A percentile compares a stretch with the other conserved stretches of the same genome.
Conservation (phyloP, 1,284 basidiomycete genomes). For the Gomphus sp. region DNA sequence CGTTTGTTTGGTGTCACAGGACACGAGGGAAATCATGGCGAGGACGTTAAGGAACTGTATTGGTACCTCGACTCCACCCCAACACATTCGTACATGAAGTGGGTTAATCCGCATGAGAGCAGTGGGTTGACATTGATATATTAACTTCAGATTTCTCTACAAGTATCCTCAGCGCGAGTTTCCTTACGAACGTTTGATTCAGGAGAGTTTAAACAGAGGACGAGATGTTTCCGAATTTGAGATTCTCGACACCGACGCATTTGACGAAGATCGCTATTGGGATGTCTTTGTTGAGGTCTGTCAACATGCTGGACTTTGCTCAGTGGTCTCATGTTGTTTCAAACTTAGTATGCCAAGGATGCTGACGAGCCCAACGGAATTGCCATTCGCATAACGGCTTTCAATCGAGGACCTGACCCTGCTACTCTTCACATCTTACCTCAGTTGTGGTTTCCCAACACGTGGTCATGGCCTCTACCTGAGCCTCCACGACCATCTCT, state of each 20-base stretch:
- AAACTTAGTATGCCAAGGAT: constrained; percentile 87
- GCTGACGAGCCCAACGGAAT: constrained; percentile 83
- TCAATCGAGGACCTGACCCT: constrained; percentile 93
- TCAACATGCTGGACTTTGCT: constrained; percentile 11
- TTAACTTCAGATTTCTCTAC: constrained; percentile 60
- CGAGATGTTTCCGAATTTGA: constrained; percentile 90
- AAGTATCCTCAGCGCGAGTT: constrained; percentile 92
- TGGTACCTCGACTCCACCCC: constrained; percentile 98
- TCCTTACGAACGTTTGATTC: constrained; percentile 90
- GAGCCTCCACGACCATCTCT: constrained; percentile 73
- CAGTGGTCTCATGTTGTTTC: constrained; percentile 9
- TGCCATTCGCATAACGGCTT: constrained; percentile 90
- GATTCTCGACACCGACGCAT: constrained; percentile 85
- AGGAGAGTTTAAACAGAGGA: constrained; percentile 75
- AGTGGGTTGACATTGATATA: background rate
- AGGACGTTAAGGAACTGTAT: constrained; percentile 98
- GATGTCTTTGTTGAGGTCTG: constrained; percentile 89
- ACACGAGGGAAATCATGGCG: constrained; percentile 96
- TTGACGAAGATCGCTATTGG: constrained; percentile 95
- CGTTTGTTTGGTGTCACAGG: constrained; percentile 92
- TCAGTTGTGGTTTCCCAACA: constrained; percentile 95
- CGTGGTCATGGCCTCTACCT: constrained; percentile 91
- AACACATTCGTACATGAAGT: constrained; percentile 98
- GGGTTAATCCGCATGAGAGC: background rate
- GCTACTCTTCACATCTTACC: constrained; percentile 95